Evolutionary conservation across 169 alveolate genomes (phyloP).

Genomic region (Plasmodium malariae): DNA sequence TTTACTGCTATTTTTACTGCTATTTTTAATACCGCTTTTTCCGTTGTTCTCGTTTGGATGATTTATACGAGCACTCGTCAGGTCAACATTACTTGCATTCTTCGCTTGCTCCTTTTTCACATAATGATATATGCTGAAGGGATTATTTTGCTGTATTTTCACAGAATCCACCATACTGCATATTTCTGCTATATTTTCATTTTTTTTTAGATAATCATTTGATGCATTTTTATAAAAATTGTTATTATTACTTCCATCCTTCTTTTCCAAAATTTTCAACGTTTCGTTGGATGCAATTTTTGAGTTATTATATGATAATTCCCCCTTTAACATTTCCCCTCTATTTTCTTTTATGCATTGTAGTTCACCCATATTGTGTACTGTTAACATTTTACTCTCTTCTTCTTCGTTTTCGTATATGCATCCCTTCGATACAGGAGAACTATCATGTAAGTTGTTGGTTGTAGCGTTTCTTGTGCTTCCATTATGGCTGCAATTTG

Average conservation of each 20-base stretch:
- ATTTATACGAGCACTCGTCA: not conserved
- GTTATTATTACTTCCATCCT: not conserved
- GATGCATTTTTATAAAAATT: conserved; percentile 6
- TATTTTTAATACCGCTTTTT: too few species aligned
- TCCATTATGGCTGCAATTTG: not conserved
- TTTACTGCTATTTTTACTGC: too few species aligned
- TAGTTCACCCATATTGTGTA: conserved; percentile 2
- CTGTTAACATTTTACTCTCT: not conserved
- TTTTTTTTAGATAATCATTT: conserved; percentile 12
- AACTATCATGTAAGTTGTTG: not conserved
- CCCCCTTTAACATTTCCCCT: not conserved
- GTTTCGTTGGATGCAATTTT: conserved; percentile 24
- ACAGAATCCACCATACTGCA: not conserved
- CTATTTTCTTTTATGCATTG: conserved; percentile 18
- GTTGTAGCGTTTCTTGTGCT: not conserved
- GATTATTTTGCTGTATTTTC: conserved; percentile 30
- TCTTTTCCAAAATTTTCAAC: conserved; percentile 18
- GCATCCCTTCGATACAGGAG: conserved; percentile 14
- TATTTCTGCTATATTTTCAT: conserved; percentile 10
- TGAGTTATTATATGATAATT: conserved; percentile 21
- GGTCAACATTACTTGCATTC: not conserved
- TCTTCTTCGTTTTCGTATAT: conserved; percentile 11
- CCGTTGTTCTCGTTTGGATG: too few species aligned
- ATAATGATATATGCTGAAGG: conserved; percentile 34
- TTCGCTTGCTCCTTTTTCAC: conserved; percentile 13